Evolutionary conservation across 1,284 basidiomycete genomes (phyloP), one percentile per base, ranked within the genome.

Genomic region (Thelephora terrestris): DNA sequence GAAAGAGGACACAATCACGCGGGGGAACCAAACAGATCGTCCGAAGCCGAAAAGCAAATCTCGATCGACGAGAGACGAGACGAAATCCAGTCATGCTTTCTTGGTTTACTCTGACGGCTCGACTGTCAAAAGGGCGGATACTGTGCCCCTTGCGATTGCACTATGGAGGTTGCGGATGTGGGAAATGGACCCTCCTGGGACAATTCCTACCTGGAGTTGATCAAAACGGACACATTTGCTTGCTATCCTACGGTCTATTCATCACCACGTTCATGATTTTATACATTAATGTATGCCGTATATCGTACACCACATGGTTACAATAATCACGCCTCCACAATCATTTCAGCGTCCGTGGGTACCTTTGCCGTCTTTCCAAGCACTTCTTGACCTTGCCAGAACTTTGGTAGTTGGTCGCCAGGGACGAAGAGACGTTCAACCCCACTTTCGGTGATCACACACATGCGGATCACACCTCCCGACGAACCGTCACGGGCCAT

Each of bases 401-500:
- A 91, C 59, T 72, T 79, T 24, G 91, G 91, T 44, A 95, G 74
- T 60, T 91, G 75, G 63, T 95, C 79, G 1, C 96, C 96, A n/a
- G 96, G 92, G 9, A 99, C 77, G 64, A 99, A 99, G 57, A 92
- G 65, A 51, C 96, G 73, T 71, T 98, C 91, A 14, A 96, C 93
- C 24, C 82, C 82, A 47, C 85, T 87, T 64, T 96, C 83, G 14
- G 89, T 94, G 63, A 99, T 97, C 46, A 98, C 88, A 56, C 88
- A 91, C 87, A 99, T 91, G 46, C 96, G 85, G 58, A 99, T 95
- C 44, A 91, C 91, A 63, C 96, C 96, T 53, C 96, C 96, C 29
- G 94, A 98, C 0, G 92, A 96, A 14, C 96, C 96, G 67, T 99
- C 96, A 66, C 96, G 81, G 43, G 91, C 80, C 96, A 99, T 99